phyloP scores from a whole-genome alignment of 2,329 filamentous ascomycete species.

The Thermothelomyces thermophilus region DNA sequence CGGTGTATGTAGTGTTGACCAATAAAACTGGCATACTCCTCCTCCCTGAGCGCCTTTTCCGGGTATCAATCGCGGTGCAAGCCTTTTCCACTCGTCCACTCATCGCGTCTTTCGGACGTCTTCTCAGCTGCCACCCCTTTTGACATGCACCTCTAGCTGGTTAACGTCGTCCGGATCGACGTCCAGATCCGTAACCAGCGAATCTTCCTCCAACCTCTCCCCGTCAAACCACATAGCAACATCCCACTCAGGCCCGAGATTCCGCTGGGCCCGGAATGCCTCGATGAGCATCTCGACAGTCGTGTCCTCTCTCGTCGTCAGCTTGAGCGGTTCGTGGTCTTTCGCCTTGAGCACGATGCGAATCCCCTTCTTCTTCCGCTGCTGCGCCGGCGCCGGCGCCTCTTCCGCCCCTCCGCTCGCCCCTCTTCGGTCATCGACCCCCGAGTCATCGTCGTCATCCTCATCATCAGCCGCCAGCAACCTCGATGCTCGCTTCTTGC shows the following conservation, averaged over 20 bases:
- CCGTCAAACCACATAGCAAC: slow-evolving; percentile 70
- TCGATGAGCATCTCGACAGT: slow-evolving; percentile 55
- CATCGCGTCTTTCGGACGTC: neutral
- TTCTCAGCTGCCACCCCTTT: slow-evolving; percentile 19
- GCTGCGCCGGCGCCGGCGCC: slow-evolving; percentile 1
- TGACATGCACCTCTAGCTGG: slow-evolving; percentile 65
- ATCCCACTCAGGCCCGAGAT: slow-evolving; percentile 43
- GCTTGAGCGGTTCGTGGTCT: slow-evolving; percentile 42
- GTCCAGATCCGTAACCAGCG: slow-evolving; percentile 58
- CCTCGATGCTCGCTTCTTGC: slow-evolving; percentile 39
- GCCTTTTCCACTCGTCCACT: neutral
- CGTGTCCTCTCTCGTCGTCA: slow-evolving; percentile 49
- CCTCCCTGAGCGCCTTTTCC: neutral
- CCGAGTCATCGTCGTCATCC: slow-evolving; percentile 27
- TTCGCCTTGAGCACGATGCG: slow-evolving; percentile 47
- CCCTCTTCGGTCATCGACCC: slow-evolving; percentile 12
- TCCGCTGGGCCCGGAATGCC: slow-evolving; percentile 51
- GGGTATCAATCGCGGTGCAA: slow-evolving; percentile 14
- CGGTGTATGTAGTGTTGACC: neutral
- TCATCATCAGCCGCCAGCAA: slow-evolving; percentile 32
- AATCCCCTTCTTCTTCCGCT: slow-evolving; percentile 19
- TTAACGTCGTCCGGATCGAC: slow-evolving; percentile 61
- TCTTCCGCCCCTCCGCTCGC: slow-evolving; percentile 12
- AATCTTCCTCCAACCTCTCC: slow-evolving; percentile 56
- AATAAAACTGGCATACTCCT: neutral